Evolutionary conservation across 768 basidiomycete genomes (phyloP).

Genomic region (Tylopilus plumbeoviolaceoides): DNA sequence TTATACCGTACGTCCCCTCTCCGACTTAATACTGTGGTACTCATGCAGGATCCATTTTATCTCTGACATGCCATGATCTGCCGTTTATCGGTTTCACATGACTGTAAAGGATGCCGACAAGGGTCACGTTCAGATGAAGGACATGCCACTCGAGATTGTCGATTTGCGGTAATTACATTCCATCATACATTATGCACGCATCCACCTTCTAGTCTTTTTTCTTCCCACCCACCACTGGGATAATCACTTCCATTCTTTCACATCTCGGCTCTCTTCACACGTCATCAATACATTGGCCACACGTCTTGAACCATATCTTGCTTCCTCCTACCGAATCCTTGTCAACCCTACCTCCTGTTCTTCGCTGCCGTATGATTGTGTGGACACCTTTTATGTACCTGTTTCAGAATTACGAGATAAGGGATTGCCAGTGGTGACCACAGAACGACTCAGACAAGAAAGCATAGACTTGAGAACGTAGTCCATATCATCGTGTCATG

Average conservation of each 20-base stretch:
- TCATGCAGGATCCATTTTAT: background rate
- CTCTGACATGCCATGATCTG: background rate
- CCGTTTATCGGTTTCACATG: background rate
- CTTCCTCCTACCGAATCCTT: background rate
- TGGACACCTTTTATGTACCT: background rate
- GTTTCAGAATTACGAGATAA: conserved; percentile 2
- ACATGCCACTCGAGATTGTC: conserved; percentile 74
- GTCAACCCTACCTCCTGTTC: background rate
- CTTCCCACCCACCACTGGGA: background rate
- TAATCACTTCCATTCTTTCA: background rate
- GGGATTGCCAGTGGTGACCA: too few species aligned
- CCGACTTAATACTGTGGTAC: background rate
- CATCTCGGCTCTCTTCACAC: background rate
- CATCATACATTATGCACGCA: background rate
- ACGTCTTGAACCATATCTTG: background rate
- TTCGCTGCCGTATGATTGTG: background rate
- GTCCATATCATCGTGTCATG: too few species aligned
- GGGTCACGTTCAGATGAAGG: conserved; percentile 78
- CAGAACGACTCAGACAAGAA: background rate
- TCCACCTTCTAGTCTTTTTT: background rate
- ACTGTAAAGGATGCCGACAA: conserved; percentile 74
- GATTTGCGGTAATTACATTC: conserved; percentile 51
- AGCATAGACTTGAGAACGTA: too few species aligned
- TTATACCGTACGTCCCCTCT: conserved; percentile 63
- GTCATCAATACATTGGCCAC: background rate